Evolutionary conservation across 768 basidiomycete genomes (phyloP).

Genomic region (Boletus coccyginus): DNA sequence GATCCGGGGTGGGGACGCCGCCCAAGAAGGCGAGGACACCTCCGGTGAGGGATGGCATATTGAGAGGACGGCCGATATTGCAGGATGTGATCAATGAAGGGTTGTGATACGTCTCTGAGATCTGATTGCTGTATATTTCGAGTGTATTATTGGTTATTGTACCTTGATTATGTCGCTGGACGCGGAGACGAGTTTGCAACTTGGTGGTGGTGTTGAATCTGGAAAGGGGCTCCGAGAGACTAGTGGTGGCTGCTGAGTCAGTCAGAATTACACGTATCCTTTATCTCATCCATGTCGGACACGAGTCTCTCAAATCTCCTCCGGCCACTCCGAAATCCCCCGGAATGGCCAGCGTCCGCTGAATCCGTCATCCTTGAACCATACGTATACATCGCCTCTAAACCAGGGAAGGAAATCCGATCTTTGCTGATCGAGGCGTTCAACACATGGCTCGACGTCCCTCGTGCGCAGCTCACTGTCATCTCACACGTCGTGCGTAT

Average conservation of each 20-base stretch:
- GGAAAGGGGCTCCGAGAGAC: too few species aligned
- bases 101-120: constrained; percentile 4
- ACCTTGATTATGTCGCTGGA: not conserved
- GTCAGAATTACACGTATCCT: not conserved
- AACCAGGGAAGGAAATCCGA: constrained; percentile 92
- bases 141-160: not conserved
- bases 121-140: not conserved
- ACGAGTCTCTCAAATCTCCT: constrained; percentile 16
- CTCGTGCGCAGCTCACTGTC: constrained; percentile 60
- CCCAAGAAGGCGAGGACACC: constrained; percentile 38
- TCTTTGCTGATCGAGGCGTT: constrained; percentile 87
- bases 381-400: constrained; percentile 76
- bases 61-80: constrained; percentile 58
- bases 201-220: too few species aligned
- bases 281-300: constrained; percentile 8
- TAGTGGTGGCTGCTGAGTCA: too few species aligned
- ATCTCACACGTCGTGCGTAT: constrained; percentile 86
- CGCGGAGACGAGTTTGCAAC: too few species aligned
- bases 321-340: constrained; percentile 15
- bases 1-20: constrained; percentile 9
- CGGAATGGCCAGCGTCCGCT: constrained; percentile 36
- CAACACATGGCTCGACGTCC: constrained; percentile 88
- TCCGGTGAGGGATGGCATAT: constrained; percentile 38
- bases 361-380: constrained; percentile 68
- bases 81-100: constrained; percentile 55